Evolutionary conservation across 2,329 filamentous ascomycete species (phyloP).

Genomic region (Xylariaceae sp.): DNA sequence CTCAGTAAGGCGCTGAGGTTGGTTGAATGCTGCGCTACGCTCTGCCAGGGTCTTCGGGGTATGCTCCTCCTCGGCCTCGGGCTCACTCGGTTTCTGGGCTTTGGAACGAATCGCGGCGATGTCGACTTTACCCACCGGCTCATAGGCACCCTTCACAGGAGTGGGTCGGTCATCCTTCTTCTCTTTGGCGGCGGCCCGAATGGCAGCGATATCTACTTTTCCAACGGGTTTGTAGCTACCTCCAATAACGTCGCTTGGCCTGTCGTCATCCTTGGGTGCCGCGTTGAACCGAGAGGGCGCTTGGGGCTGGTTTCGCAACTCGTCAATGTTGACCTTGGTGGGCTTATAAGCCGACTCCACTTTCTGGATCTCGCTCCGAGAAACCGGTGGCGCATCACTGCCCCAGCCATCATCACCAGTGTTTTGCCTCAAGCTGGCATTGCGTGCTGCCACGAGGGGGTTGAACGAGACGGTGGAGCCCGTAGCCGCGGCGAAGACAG

Average conservation of each 20-base stretch:
- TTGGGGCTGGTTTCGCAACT: slow-evolving; percentile 68
- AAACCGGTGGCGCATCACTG: slow-evolving; percentile 83
- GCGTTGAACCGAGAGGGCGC: slow-evolving; percentile 58
- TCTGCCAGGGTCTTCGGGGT: slow-evolving; percentile 64
- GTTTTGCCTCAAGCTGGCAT: slow-evolving; percentile 49
- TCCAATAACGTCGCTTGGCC: slow-evolving; percentile 61
- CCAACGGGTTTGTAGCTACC: slow-evolving; percentile 91
- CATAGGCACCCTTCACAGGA: slow-evolving; percentile 85
- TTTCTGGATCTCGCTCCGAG: slow-evolving; percentile 82
- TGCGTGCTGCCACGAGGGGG: slow-evolving; percentile 61
- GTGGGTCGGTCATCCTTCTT: slow-evolving; percentile 73
- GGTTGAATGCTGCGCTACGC: slow-evolving; percentile 66
- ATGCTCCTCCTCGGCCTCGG: slow-evolving; percentile 36
- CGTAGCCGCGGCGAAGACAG: slow-evolving; percentile 78
- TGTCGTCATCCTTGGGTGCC: slow-evolving; percentile 41
- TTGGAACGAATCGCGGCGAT: slow-evolving; percentile 88
- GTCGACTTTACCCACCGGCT: slow-evolving; percentile 93
- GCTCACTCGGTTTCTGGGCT: slow-evolving; percentile 58
- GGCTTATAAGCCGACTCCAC: slow-evolving; percentile 90
- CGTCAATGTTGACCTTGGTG: slow-evolving; percentile 89
- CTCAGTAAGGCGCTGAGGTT: slow-evolving; percentile 75
- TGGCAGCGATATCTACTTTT: slow-evolving; percentile 93
- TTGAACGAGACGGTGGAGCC: slow-evolving; percentile 53
- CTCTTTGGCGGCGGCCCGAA: slow-evolving; percentile 68
- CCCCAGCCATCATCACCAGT: slow-evolving; percentile 88